These are phyloP conservation scores for Plenodomus tracheiphilus DNA, from an alignment of 2,329 filamentous ascomycete genomes.

Conservation along the genomic window DNA sequence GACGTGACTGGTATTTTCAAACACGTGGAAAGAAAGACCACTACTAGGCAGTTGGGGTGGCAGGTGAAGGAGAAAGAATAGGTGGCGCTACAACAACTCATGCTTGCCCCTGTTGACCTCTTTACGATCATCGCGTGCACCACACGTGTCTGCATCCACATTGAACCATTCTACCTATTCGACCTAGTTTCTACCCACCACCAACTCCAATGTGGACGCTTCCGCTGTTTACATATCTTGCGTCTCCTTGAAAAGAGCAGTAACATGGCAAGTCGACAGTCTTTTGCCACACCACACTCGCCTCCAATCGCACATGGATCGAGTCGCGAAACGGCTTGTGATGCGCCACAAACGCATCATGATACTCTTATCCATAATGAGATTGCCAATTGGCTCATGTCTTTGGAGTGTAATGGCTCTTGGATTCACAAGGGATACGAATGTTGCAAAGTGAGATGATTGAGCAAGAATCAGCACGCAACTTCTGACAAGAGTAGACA, in stretches of 20 bases:
- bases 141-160: neutral
- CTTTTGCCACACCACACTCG: neutral
- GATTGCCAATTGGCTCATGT: too few relatives aligned
- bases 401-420: slow-evolving; percentile 1
- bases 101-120: too few relatives aligned
- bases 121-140: neutral
- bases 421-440: slow-evolving; percentile 12
- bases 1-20: too few relatives aligned
- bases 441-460: slow-evolving; percentile 6
- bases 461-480: neutral
- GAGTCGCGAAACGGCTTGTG: too few relatives aligned
- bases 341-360: too few relatives aligned
- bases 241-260: neutral
- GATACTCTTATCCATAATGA: too few relatives aligned
- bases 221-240: neutral
- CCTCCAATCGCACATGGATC: too few relatives aligned
- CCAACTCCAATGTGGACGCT: neutral
- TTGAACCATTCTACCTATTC: neutral
- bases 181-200: neutral
- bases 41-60: too few relatives aligned
- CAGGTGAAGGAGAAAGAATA: too few relatives aligned
- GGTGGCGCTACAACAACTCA: too few relatives aligned
- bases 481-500: slow-evolving; percentile 8
- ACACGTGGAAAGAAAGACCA: too few relatives aligned
- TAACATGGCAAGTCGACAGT: too few relatives aligned